These are phyloP conservation scores for Aphanocladium album DNA, from an alignment of 2,329 filamentous ascomycete species.

Conservation along the genomic window DNA sequence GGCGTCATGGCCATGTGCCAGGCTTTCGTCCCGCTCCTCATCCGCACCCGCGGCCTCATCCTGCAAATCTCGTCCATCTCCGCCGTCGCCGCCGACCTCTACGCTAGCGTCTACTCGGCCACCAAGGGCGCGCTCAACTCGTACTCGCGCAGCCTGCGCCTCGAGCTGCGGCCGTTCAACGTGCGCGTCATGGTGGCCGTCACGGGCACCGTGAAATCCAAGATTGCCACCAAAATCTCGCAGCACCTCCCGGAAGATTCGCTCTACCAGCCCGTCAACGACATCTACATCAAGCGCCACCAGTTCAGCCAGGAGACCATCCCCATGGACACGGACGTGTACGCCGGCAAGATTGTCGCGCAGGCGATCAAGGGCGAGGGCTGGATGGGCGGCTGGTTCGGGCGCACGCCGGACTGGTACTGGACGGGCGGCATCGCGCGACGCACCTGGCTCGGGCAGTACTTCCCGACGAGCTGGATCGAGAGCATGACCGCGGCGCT, in stretches of 20 bases:
- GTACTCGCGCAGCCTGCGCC: conserved; percentile 49
- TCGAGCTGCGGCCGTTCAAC: conserved; percentile 49
- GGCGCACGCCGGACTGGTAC: conserved; percentile 20
- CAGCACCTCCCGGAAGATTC: conserved; percentile 40
- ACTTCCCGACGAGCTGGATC: conserved; percentile 1
- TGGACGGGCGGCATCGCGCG: conserved; percentile 10
- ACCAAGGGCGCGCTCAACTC: conserved; percentile 49
- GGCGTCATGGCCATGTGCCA: conserved; percentile 52
- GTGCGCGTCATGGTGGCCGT: conserved; percentile 55
- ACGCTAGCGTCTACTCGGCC: conserved; percentile 50
- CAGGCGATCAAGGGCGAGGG: conserved; percentile 37
- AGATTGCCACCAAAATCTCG: conserved; percentile 40
- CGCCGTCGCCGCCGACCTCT: conserved; percentile 47
- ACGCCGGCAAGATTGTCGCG: conserved; percentile 38
- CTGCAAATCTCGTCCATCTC: conserved; percentile 52
- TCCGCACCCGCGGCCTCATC: conserved; percentile 45
- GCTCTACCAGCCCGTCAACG: conserved; percentile 41
- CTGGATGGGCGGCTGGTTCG: conserved; percentile 19
- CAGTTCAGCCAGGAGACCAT: conserved; percentile 44
- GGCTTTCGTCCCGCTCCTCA: conserved; percentile 44
- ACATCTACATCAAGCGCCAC: conserved; percentile 42
- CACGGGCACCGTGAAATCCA: conserved; percentile 48
- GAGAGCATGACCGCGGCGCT: conserved; percentile 2
- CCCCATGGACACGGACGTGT: conserved; percentile 40
- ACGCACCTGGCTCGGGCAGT: conserved; percentile 8